Conservation (phyloP, 257 asterid species). For the Primulina huaijiensis region DNA sequence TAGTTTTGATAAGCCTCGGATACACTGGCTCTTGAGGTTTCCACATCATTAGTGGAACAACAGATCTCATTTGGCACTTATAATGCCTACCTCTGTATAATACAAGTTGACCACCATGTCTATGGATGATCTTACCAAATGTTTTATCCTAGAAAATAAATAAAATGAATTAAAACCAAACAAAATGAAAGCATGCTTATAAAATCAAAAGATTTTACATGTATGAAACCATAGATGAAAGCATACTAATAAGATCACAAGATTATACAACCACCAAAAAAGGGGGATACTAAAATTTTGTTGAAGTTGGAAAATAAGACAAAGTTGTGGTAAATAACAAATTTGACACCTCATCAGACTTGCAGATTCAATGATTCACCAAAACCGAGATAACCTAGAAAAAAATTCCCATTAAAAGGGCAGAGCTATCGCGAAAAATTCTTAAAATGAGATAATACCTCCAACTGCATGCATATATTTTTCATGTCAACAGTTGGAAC, state of each 20-base stretch:
- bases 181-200: not conserved
- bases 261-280: not conserved
- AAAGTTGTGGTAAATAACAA: not conserved
- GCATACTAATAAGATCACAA: not conserved
- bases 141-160: constrained; percentile 65
- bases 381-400: not conserved
- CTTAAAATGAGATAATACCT: constrained; percentile 47
- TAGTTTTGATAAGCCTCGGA: constrained; percentile 82
- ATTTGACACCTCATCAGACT: not conserved
- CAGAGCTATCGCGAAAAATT: not conserved
- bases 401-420: constrained; percentile 8
- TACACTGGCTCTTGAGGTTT: constrained; percentile 95
- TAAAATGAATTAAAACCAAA: constrained; percentile 6
- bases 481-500: constrained; percentile 94
- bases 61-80: constrained; percentile 51
- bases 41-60: constrained; percentile 87
- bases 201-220: not conserved
- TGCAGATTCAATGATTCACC: not conserved
- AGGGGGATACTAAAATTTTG: not conserved
- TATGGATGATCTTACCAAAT: constrained; percentile 69
- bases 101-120: constrained; percentile 68
- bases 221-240: not conserved
- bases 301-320: not conserved
- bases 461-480: constrained; percentile 75
- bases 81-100: constrained; percentile 86